Evolutionary conservation across 345 rosid species (phyloP).

Genomic region (Balakata baccata): DNA sequence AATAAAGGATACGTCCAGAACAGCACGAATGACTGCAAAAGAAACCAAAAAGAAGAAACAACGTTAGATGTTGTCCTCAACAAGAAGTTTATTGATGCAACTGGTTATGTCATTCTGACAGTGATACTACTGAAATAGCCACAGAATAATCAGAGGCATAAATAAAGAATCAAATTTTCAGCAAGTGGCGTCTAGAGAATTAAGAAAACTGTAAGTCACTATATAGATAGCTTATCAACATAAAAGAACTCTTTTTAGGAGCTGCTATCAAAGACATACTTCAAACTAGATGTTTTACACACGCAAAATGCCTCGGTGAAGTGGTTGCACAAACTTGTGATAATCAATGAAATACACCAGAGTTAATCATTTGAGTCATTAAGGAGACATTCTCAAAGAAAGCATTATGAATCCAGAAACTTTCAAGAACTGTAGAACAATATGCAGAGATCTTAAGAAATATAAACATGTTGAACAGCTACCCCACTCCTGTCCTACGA

Average conservation of each 20-base stretch:
- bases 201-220: background rate
- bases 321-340: no score
- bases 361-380: no score
- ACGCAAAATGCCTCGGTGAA: no score
- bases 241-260: background rate
- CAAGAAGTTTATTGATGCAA: background rate
- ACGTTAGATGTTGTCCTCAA: background rate
- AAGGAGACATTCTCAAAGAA: background rate
- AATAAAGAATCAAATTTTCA: background rate
- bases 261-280: background rate
- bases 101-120: background rate
- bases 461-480: no score
- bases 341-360: background rate
- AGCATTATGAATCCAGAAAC: background rate
- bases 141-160: background rate
- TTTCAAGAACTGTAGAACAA: background rate
- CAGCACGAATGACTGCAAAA: conserved; percentile 94
- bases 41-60: conserved; percentile 8
- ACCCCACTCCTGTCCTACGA: background rate
- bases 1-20: conserved; percentile 98
- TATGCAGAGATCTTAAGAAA: background rate
- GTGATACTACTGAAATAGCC: background rate
- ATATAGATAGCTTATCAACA: background rate
- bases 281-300: background rate
- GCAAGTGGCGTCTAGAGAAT: background rate